Evolutionary conservation across 495 filamentous ascomycete genomes (phyloP).

Genomic region (Saxophila tyrrhenica): DNA sequence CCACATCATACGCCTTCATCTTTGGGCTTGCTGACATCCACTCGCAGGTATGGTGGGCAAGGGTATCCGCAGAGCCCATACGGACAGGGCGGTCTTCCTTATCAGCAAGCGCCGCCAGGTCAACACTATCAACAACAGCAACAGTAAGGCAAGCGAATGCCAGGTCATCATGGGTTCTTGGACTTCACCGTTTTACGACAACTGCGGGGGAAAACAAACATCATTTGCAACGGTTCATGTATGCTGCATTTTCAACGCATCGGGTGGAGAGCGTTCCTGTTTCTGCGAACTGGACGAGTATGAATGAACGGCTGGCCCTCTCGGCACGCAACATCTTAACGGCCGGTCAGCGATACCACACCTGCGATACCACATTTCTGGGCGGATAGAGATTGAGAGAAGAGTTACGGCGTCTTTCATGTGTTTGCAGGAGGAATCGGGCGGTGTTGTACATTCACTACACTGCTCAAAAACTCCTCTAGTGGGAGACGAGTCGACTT

Average conservation of each 20-base stretch:
- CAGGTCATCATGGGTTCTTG: too few species aligned
- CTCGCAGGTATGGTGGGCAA: conserved; percentile 4
- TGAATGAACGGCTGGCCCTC: background rate
- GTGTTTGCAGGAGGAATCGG: background rate
- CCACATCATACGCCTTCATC: too few species aligned
- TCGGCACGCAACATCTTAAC: background rate
- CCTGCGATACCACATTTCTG: background rate
- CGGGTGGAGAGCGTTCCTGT: background rate
- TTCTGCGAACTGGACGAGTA: background rate
- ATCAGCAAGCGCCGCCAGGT: conserved; percentile 8
- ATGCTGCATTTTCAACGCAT: background rate
- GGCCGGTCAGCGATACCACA: background rate
- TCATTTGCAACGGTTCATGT: background rate
- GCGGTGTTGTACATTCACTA: background rate
- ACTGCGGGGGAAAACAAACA: too few species aligned
- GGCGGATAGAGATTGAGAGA: background rate
- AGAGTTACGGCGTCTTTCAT: background rate
- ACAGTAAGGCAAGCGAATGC: too few species aligned
- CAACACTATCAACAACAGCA: background rate
- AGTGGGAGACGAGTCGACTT: too few species aligned
- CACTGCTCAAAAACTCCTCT: background rate
- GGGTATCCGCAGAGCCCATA: conserved; percentile 20
- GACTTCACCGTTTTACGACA: too few species aligned
- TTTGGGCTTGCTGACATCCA: too few species aligned
- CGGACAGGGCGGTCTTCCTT: conserved; percentile 14